Base-by-base conservation (phyloP, 345 rosid genomes). In the Reutealis trisperma region DNA sequence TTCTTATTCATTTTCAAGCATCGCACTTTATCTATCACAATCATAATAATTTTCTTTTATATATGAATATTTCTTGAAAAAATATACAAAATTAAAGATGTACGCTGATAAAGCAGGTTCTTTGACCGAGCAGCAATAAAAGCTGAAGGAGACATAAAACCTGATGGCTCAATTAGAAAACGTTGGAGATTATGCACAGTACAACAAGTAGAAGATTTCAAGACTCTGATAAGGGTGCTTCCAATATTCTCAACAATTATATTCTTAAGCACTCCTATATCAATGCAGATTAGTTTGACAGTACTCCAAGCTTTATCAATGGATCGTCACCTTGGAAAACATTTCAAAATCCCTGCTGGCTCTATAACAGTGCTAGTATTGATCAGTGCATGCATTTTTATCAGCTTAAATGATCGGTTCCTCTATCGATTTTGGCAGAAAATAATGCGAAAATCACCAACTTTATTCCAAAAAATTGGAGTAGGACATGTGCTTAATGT, bases 121-220 rank as follows among this genome's bases (percentile, higher is more conserved):
- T 67, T 86, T 34, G 84, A 86, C 78, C 85, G 79, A 3, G 88
- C 89, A 30, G 88, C 90, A 0, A 22, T 87, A 57, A 83, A 79
- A 67, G 82, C 76, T 2, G 83, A 86, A 71, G 88, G 82, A 1
- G 90, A 85, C 72, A 61, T 75, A 0, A 63, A 72, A 54, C 59
- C 75, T 6, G 87, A 85, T 8, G 83, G 76, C 30, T 71, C 84
- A 8, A 49, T 75, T 16, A 67, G 77, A 21, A 87, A 65, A 65
- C 79, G 70, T 3, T 88, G 93, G 92, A 88, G 86, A 67, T 67
- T 90, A 32, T 85, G 90, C 76, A 67, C 88, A 5, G 85, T 88
- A 58, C 87, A 86, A 32, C 88, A 90, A 82, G 94, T 89, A 49
- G 97, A 89, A 75, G 89, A 90, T 80, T 82, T 89, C 12, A 92